phyloP scores from a whole-genome alignment of 2,329 filamentous ascomycete genomes.

The Cordyceps cateniannulata region DNA sequence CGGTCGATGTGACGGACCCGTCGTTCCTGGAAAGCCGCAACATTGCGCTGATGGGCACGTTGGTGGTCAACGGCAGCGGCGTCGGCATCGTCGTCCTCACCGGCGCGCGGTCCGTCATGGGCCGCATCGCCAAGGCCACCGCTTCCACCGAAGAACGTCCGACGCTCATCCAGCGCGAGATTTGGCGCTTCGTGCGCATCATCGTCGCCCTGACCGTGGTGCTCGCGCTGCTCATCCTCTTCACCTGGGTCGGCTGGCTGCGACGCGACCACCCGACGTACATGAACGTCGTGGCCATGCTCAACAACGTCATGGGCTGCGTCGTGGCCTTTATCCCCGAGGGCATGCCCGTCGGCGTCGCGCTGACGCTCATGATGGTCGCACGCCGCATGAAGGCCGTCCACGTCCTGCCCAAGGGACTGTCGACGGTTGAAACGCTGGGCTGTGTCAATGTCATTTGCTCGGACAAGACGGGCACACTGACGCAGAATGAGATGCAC shows the following conservation, averaged over 20 bases:
- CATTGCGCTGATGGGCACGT: slow-evolving; percentile 37
- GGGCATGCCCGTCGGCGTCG: slow-evolving; percentile 33
- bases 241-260: slow-evolving; percentile 40
- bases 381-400: slow-evolving; percentile 36
- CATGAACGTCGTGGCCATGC: slow-evolving; percentile 37
- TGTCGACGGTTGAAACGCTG: slow-evolving; percentile 36
- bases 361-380: slow-evolving; percentile 36
- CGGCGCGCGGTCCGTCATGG: slow-evolving; percentile 34
- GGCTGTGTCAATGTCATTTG: slow-evolving; percentile 39
- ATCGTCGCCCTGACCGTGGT: slow-evolving; percentile 33
- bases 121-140: slow-evolving; percentile 32
- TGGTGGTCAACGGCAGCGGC: slow-evolving; percentile 34
- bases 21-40: slow-evolving; percentile 38
- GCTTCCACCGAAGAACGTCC: slow-evolving; percentile 30
- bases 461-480: slow-evolving; percentile 36
- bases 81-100: slow-evolving; percentile 35
- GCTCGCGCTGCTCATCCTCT: slow-evolving; percentile 33
- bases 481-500: slow-evolving; percentile 39
- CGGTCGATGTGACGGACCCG: slow-evolving; percentile 31
- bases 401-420: slow-evolving; percentile 35
- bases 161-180: slow-evolving; percentile 36
- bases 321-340: slow-evolving; percentile 35
- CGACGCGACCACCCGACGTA: slow-evolving; percentile 28
- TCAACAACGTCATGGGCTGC: slow-evolving; percentile 40
- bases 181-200: slow-evolving; percentile 36